Evolutionary conservation across 2,329 filamentous ascomycete species (phyloP), one percentile per base, ranked within the genome.

Genomic region (Alternaria angustiovoidea): DNA sequence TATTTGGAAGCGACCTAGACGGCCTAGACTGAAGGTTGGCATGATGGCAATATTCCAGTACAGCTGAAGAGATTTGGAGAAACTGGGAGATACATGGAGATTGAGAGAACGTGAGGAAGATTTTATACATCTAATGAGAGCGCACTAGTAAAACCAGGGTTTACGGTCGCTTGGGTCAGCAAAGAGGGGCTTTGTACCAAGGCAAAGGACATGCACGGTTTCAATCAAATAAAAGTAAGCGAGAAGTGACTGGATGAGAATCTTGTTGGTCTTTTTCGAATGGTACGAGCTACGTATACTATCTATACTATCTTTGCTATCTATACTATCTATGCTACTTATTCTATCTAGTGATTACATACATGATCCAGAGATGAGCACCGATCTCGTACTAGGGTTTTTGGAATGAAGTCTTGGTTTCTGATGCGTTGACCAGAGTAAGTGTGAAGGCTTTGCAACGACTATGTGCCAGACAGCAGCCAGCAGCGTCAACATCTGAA

Each of bases 1-100:
- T 47, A 47, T 22, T 36, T 47, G 30, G 42, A 54, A 20, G 7
- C 52, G 52, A 28, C 52, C 52, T 16, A 54, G 42, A 39, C 52
- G 41, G 28, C 42, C 52, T n/a, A 47, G 22, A 32, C 5, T 28
- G 41, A 46, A 46, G 1, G n/a, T n/a, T 28, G 51, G 39, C 18
- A 46, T 54, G 12, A 46, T 43, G 20, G 28, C 18, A 32, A 16
- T 32, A 42, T 34, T 18, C n/a, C 8, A n/a, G 28, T 49, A 12
- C 47, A 49, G 38, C 11, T 24, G 18, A 22, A 49, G 5, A 2
- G 18, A 38, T 4, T 36, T 22, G 5, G 18, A 24, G 14, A 36
- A 22, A 22, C 4, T 1, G 8, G 9, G 30, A 22, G 30, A 36
- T 5, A 5, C 0, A 5, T 18, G 28, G 32, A 49, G 22, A 49